A percentile compares a stretch with the other conserved stretches of the same genome.
phyloP scores from a whole-genome alignment of 257 asterid species.

The Nyctanthes arbortristis region DNA sequence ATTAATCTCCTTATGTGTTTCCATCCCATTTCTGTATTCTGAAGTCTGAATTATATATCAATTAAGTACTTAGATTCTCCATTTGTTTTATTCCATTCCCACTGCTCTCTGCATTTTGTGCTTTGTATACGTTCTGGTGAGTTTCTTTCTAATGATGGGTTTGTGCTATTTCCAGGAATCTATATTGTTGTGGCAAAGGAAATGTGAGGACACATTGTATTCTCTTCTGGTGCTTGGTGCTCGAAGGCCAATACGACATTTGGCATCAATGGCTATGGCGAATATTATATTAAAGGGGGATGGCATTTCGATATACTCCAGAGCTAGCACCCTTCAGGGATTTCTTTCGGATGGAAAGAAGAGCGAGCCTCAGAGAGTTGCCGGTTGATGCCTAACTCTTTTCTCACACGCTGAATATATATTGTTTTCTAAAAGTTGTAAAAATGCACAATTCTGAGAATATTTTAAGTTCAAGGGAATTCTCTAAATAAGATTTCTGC shows the following conservation, averaged over 20 bases:
- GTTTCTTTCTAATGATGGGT: constrained; percentile 17
- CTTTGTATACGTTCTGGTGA: constrained; percentile 2
- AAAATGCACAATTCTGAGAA: constrained; percentile 4
- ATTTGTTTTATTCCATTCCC: not conserved
- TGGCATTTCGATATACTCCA: constrained; percentile 83
- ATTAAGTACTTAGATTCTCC: not conserved
- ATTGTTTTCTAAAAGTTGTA: constrained; percentile 5
- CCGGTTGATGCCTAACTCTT: constrained; percentile 58
- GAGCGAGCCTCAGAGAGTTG: constrained; percentile 78
- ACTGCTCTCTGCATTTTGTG: not conserved
- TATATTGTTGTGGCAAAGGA: constrained; percentile 76
- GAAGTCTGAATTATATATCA: not conserved
- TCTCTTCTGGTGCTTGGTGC: constrained; percentile 92
- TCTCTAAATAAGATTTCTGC: constrained; percentile 7
- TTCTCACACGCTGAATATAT: constrained; percentile 17
- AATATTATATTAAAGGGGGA: constrained; percentile 84
- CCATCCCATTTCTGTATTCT: not conserved
- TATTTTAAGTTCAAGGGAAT: constrained; percentile 7
- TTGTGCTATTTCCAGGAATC: constrained; percentile 65
- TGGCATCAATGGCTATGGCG: constrained; percentile 97
- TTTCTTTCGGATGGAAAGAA: constrained; percentile 91
- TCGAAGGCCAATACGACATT: constrained; percentile 92
- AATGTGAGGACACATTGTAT: constrained; percentile 91
- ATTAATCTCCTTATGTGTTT: not conserved
- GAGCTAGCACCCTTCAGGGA: constrained; percentile 98